Evolutionary conservation across 2,329 filamentous ascomycete genomes (phyloP), one percentile per base, ranked within the genome.

Genomic region (Phyllosticta capitalensis): DNA sequence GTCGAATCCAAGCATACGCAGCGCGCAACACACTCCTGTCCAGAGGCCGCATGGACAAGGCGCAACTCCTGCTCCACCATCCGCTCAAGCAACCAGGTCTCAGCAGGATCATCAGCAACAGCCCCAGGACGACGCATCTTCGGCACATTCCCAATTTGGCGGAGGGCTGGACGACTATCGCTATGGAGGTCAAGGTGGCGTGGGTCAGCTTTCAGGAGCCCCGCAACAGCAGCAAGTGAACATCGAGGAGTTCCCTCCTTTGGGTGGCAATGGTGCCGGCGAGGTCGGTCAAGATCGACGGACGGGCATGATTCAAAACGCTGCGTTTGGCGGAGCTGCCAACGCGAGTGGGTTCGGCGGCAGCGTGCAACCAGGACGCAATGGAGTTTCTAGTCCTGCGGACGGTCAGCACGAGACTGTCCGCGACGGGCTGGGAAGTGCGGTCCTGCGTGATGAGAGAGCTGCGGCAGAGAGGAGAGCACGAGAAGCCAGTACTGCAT

Each of bases 181-280:
- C 45, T 83, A 80, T 65, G 82, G 82, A 48, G 79, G 78, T 33
- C 79, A 82, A 67, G 75, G 75, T 54, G 78, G 80, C 45, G 78
- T 78, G 58, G 78, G 78, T 55, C 79, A 81, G 66, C 69, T 81
- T 55, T 75, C 77, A 56, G 74, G 74, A 21, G 72, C 74, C 49
- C 72, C 71, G 48, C 81, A 83, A 62, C 79, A 80, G 50, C 79
- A 81, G 64, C 76, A 81, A 24, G 78, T 78, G 63, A 82, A 79
- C 64, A 81, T 82, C 54, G 81, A 84, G 17, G 82, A 84, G 58
- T 85, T 84, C 61, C 81, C 82, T 61, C 81, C 83, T n/a, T 70
- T 85, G 54, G 79, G 81, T 56, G 78, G 80, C 54, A 79, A 78
- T 58, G 70, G 74, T 20, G 74, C 77, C 53, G 74, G 75, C 54